Conservation (phyloP, 805 yeast species). For the Helenozyma rhizophorensis region DNA sequence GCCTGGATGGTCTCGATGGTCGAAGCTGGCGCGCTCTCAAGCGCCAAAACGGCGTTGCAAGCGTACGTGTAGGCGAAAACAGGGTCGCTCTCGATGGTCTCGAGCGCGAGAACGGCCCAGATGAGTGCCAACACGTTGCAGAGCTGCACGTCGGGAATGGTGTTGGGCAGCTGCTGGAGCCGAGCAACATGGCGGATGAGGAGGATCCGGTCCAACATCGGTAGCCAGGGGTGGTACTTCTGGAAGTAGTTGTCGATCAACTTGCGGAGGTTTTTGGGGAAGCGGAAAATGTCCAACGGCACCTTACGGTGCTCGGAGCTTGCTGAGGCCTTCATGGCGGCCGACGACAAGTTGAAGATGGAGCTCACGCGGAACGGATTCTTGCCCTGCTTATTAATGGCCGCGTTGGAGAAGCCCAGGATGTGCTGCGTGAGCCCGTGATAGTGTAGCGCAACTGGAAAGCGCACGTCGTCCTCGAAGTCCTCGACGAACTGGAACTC, state of each 20-base stretch:
- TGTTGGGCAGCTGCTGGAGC: conserved; percentile 1
- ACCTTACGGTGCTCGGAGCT: conserved; percentile 8
- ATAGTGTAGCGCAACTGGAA: conserved; percentile 18
- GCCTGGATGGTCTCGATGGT: conserved; percentile 23
- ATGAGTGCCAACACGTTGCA: conserved; percentile 18
- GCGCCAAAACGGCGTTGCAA: conserved; percentile 17
- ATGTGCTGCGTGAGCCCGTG: conserved; percentile 18
- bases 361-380: conserved; percentile 25
- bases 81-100: conserved; percentile 3
- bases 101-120: conserved; percentile 20
- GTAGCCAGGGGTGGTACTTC: conserved; percentile 19
- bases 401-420: conserved; percentile 17
- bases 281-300: conserved; percentile 17
- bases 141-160: conserved; percentile 4
- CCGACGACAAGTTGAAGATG: conserved; percentile 18
- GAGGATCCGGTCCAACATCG: conserved; percentile 18
- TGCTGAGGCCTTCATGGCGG: conserved; percentile 6
- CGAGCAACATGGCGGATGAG: conserved; percentile 16
- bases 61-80: conserved; percentile 10
- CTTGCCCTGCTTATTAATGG: conserved; percentile 16
- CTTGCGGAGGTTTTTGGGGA: conserved; percentile 12
- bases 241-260: conserved; percentile 17
- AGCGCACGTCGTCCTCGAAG: conserved; percentile 9
- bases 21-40: conserved; percentile 17
- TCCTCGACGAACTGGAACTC: conserved; percentile 17